Evolutionary conservation across 306 rosid species (phyloP).

Genomic region (Trifolium dubium): DNA sequence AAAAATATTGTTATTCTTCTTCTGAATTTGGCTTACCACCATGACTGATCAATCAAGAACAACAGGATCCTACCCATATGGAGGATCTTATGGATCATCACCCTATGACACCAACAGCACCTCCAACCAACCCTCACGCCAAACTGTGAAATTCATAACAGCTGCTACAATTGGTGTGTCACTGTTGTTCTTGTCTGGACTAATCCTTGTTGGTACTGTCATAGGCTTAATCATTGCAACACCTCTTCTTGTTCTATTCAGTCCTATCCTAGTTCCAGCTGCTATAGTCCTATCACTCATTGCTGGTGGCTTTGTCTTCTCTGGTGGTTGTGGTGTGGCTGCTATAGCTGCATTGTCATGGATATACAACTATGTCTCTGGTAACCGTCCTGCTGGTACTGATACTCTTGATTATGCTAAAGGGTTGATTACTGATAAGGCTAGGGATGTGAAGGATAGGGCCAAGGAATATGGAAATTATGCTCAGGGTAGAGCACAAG

Average conservation of each 20-base stretch:
- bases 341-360: conserved; percentile 62
- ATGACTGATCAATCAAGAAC: conserved; percentile 42
- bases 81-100: conserved; percentile 20
- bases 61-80: conserved; percentile 26
- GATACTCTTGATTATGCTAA: conserved; percentile 55
- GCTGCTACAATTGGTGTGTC: conserved; percentile 58
- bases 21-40: conserved; percentile 9
- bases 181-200: conserved; percentile 54
- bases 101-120: neutral
- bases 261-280: conserved; percentile 65
- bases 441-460: conserved; percentile 54
- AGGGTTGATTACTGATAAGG: conserved; percentile 47
- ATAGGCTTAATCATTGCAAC: conserved; percentile 59
- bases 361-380: conserved; percentile 54
- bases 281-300: conserved; percentile 43
- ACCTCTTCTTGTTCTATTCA: conserved; percentile 62
- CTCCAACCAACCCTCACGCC: conserved; percentile 41
- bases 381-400: conserved; percentile 48
- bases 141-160: conserved; percentile 54
- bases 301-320: conserved; percentile 54
- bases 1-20: neutral
- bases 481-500: conserved; percentile 45
- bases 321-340: conserved; percentile 57
- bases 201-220: conserved; percentile 62
- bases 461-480: conserved; percentile 48